Evolutionary conservation across 441 rosid genomes (phyloP), one percentile per base, ranked within the genome.

Genomic region (Aleurites moluccanus): DNA sequence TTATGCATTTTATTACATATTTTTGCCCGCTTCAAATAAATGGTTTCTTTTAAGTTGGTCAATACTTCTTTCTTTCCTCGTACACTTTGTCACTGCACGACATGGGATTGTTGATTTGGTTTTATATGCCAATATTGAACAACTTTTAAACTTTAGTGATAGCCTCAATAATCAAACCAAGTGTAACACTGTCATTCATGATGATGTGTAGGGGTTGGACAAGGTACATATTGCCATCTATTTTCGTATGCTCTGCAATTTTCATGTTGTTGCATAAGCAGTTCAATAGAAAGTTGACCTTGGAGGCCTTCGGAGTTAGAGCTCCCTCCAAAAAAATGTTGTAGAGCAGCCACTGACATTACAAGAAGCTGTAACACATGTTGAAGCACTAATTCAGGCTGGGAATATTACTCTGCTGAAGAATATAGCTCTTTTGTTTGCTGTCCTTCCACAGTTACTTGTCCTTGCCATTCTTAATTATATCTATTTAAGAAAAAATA

Each of bases 291-390:
- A 89, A 88, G 79, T 83, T 80, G 72, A 81, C 91, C 56, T 78
- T 88, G 47, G 86, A 88, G 74, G 87, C 92, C 60, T 86, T 91
- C 80, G 80, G 79, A 86, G 90, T 92, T 50, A 82, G 61, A 49
- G 83, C 87, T 70, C 96, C 97, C 27, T 93, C 96, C 8, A 85
- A 78, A 85, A 88, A 74, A 94, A 88, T 77, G 92, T 97, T 27
- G 93, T 94, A n/a, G 97, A 91, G 90, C 97, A 92, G 85, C 83
- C 92, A 75, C 81, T 92, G 80, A 52, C 88, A 50, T 79, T 92
- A 56, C 98, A 92, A 80, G 97, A 94, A 70, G 91, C 88, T 74
- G 78, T 92, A 56, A 73, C 87, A 72, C 92, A 90, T 64, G 70
- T 84, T 21, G 97, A 92, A 84, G 82, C 91, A 75, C 77, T 91